phyloP scores from a whole-genome alignment of 305 asterid species.

The Fraxinus paxiana region DNA sequence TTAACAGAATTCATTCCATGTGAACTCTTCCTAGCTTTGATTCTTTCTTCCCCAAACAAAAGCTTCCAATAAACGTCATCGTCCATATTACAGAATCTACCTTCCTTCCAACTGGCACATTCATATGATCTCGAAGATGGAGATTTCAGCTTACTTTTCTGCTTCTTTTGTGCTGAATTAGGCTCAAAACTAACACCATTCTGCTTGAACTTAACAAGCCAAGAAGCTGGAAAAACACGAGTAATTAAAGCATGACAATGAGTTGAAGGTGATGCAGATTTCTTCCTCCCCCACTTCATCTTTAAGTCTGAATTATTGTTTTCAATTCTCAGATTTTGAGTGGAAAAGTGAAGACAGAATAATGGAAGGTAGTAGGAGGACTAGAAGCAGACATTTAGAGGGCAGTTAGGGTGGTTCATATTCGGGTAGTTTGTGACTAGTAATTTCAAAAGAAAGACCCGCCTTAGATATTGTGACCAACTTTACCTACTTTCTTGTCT shows the following conservation, averaged over 20 bases:
- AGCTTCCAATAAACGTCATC: slow-evolving; percentile 56
- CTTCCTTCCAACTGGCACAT: slow-evolving; percentile 34
- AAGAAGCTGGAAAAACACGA: slow-evolving; percentile 40
- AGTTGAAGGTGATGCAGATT: slow-evolving; percentile 32
- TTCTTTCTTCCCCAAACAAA: slow-evolving; percentile 44
- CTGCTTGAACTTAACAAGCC: slow-evolving; percentile 55
- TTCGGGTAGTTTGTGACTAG: slow-evolving; percentile 8
- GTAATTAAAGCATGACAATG: slow-evolving; percentile 20
- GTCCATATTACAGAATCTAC: slow-evolving; percentile 46
- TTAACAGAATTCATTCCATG: slow-evolving; percentile 32
- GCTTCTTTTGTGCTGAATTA: slow-evolving; percentile 26
- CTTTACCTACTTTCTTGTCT: slow-evolving; percentile 37
- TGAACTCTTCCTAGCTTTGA: slow-evolving; percentile 26
- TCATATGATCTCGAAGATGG: slow-evolving; percentile 21
- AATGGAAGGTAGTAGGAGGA: slow-evolving; percentile 11
- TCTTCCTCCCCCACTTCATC: slow-evolving; percentile 64
- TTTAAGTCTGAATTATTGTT: slow-evolving; percentile 7
- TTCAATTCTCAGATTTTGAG: background rate
- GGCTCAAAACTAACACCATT: slow-evolving; percentile 26
- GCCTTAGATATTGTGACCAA: slow-evolving; percentile 66
- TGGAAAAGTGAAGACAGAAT: background rate
- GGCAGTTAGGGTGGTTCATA: slow-evolving; percentile 34
- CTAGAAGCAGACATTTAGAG: slow-evolving; percentile 12
- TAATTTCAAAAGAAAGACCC: slow-evolving; percentile 69
- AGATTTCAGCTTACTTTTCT: slow-evolving; percentile 28